These are phyloP conservation scores for Candida cerambycidarum DNA, from an alignment of 805 yeast species.

Conservation along the genomic window DNA sequence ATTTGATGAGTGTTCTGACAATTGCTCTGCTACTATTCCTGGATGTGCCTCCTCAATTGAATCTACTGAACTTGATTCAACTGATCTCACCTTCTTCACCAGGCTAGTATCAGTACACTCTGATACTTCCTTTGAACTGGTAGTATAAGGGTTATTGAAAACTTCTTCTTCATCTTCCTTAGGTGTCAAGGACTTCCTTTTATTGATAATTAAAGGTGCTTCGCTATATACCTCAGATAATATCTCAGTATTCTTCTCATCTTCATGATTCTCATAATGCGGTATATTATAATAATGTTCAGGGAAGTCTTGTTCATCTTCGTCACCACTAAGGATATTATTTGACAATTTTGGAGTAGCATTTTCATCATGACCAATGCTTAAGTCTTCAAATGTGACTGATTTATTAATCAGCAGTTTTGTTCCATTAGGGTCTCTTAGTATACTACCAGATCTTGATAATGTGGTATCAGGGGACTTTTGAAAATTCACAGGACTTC, in stretches of 20 bases:
- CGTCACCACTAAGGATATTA: conserved; percentile 11
- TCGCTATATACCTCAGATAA: conserved; percentile 35
- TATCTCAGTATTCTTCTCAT: conserved; percentile 40
- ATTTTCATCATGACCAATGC: conserved; percentile 15
- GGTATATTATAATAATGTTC: conserved; percentile 17
- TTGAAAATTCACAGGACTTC: conserved; percentile 17
- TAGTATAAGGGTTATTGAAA: not conserved
- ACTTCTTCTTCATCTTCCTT: not conserved
- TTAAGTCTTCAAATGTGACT: conserved; percentile 41
- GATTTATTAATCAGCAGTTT: conserved; percentile 26
- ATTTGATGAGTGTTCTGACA: no score
- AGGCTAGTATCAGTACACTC: no score
- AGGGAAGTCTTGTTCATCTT: conserved; percentile 16
- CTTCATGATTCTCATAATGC: conserved; percentile 20
- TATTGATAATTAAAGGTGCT: conserved; percentile 33
- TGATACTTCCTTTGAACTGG: no score
- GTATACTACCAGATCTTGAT: conserved; percentile 18
- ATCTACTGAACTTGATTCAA: no score
- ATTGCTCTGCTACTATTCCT: no score
- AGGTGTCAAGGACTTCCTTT: conserved; percentile 15
- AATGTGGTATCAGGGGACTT: conserved; percentile 16
- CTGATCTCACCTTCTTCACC: no score
- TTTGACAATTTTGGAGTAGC: conserved; percentile 1
- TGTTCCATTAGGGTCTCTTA: conserved; percentile 14
- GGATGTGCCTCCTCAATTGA: no score